Base-by-base conservation (phyloP, 2,329 filamentous ascomycete genomes). In the Aspergillus fumigatiaffinis region DNA sequence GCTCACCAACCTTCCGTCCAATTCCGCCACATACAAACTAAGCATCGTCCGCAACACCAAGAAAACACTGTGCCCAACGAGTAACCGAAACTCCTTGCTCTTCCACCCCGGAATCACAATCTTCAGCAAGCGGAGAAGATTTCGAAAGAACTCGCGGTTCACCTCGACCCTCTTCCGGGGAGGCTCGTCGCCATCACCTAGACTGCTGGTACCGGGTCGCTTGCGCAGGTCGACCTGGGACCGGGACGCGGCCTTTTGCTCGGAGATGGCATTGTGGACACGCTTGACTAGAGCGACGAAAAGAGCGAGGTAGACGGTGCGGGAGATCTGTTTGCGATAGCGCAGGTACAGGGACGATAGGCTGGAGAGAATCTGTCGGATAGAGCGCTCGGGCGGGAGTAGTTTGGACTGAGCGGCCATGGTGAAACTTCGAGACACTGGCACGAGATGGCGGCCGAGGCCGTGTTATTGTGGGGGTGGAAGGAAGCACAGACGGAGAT, bases 1-100 rank as follows among this genome's bases (percentile, higher is more conserved):
- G 77, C 94, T 96, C 58, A 99, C 94, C 59, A 99, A 85, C 59
- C 87, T 87, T 49, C 94, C 94, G 75, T 99, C 94, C 80, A 99
- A 87, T 73, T 96, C 92, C 1, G 94, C 94, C 23, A 99, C 94
- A 74, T 96, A 96, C 67, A 99, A 74, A 76, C 92, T 97, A 66
- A 99, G 92, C 69, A 99, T 78, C 1, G 94, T 97, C 66, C 94
- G 81, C 59, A 97, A 74, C 21, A 99, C 89, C 64, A 99, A 78
- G 72, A 99, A 99, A 67, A 97, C 86, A 70, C 89, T 96, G 73
- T 99, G 94, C 76, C 91, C 95, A 66, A 93, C 82, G 57, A 99
- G 79, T 66, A 99, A 78, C 62, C 92, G 80, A 32, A 93, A 81
- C 79, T 99, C 94, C 73, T 92, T 92, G 75, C 89, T 96, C 70